Evolutionary conservation across 495 filamentous ascomycete species (phyloP).

Genomic region (Penicillium steckii): DNA sequence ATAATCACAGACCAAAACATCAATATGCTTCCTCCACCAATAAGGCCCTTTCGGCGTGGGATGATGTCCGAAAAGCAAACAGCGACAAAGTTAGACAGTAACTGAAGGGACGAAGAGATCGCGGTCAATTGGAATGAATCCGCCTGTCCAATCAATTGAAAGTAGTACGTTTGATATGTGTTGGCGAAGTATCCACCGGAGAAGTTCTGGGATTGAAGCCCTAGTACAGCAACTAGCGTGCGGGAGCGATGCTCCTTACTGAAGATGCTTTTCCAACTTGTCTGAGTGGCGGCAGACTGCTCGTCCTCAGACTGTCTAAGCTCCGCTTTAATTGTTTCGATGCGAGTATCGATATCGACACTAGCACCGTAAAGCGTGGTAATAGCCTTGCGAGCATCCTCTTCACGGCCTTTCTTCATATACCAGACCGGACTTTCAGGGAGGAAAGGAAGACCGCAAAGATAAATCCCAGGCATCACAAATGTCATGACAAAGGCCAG

Average conservation of each 20-base stretch:
- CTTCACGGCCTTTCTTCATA: constrained; percentile 13
- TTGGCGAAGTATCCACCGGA: constrained; percentile 14
- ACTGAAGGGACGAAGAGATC: constrained; percentile 11
- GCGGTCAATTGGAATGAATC: constrained; percentile 14
- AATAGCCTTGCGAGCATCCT: constrained; percentile 12
- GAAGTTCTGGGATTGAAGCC: constrained; percentile 15
- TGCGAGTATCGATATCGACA: constrained; percentile 3
- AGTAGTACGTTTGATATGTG: constrained; percentile 17
- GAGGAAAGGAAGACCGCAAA: constrained; percentile 16
- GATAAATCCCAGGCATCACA: constrained; percentile 8
- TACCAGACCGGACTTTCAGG: constrained; percentile 15
- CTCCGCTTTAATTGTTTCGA: constrained; percentile 11
- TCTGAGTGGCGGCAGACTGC: constrained; percentile 3
- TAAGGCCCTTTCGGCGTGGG: constrained; percentile 12
- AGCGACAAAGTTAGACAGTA: constrained; percentile 8
- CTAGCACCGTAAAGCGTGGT: constrained; percentile 4
- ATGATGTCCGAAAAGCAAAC: constrained; percentile 12
- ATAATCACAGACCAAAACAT: constrained; percentile 18
- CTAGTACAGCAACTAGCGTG: constrained; percentile 12
- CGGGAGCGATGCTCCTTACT: constrained; percentile 13
- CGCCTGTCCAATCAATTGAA: constrained; percentile 12
- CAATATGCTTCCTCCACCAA: constrained; percentile 10
- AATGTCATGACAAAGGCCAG: constrained; percentile 17
- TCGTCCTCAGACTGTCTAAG: constrained; percentile 6
- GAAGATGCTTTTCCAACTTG: constrained; percentile 18